Base-by-base conservation (phyloP, 1,284 basidiomycete species). In the Apiotrichum montevideense region DNA sequence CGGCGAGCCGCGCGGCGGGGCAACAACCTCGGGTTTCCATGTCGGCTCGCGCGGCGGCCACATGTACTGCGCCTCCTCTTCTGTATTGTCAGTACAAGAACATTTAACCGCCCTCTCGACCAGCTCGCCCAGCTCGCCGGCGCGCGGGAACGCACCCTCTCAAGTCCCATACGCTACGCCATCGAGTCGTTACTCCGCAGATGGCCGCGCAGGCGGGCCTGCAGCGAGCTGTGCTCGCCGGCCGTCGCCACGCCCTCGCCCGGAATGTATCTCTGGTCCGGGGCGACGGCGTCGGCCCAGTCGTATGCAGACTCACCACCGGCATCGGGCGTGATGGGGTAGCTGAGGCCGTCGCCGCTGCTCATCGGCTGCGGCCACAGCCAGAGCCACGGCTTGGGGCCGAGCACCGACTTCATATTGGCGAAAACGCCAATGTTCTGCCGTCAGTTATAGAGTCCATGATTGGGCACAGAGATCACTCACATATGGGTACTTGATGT, bases 401-500 rank as follows among this genome's bases (percentile, higher is more conserved):
- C 95, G 1, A 98, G 79, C 5, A 96, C 81, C 7, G 87, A 82
- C 57, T 83, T 79, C 21, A 93, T 77, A 67, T 98, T 98, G 44
- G 79, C 77, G 63, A 82, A 71, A 44, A 78, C 66, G 6, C 92
- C 92, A 49, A 98, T 78, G 72, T 95, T 84, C 89, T 93, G 37
- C 10, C 29, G 39, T 60, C 64, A 52, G 66, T 62, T 37, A 45
- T 11, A 14, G 33, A n/a, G 39, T 7, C 35, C 15, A 14, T 45
- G 40, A 32, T 33, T 51, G 11, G 35, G 34, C n/a, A n/a, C n/a
- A 5, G 0, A 9, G 34, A 15, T 34, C 21, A 77, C 87, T 65
- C 72, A 90, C 90, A 71, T 97, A 98, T 52, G 95, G 95, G 70
- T 93, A 98, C 72, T 88, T 90, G 70, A 95, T 80, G 77, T 92